Evolutionary conservation across 1,139 yeast genomes (phyloP), one percentile per base, ranked within the genome.

Genomic region (Pneumocystis murina): DNA sequence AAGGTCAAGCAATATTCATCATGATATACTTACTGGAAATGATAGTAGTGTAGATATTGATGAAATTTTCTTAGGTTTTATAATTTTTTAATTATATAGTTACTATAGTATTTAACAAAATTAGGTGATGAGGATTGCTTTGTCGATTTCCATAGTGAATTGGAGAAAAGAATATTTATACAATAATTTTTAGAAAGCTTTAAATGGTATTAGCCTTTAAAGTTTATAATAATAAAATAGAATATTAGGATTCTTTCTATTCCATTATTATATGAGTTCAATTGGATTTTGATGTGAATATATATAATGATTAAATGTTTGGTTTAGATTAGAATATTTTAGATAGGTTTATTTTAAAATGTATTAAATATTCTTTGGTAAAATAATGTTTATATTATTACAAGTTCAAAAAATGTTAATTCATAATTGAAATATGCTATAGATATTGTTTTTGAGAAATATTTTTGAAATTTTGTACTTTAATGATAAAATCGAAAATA

Each of bases 11-110:
- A 61, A 81, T 89, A 54, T 86, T 91, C n/a, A 83, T 83, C 61
- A 78, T 66, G 97, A 91, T 71, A 86, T 92, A 64, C 79, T 94
- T 67, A 75, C 82, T 73, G 87, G 87, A 75, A 84, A 81, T 70
- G 97, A 92, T 67, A 75, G 84, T 30, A 75, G 82, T 16, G 76
- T 92, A 60, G 96, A 89, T 70, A 92, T 97, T 97, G 97, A 92
- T 72, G 98, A 94, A 72, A 80, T 92, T 28, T 92, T 90, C 74
- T 78, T 81, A 1, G 81, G 77, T 65, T 48, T 60, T 38, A 10
- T 54, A 43, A 20, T 43, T 24, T 55, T 20, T 38, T 1, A 17
- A 57, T 6, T 35, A 8, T 20, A 16, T 17, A 57, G 10, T 38
- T 57, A n/a, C 6, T 2, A 16, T 33, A 16, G 39, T 55, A 20